Evolutionary conservation across 495 filamentous ascomycete genomes (phyloP).

Genomic region (Sporormia fimetaria): DNA sequence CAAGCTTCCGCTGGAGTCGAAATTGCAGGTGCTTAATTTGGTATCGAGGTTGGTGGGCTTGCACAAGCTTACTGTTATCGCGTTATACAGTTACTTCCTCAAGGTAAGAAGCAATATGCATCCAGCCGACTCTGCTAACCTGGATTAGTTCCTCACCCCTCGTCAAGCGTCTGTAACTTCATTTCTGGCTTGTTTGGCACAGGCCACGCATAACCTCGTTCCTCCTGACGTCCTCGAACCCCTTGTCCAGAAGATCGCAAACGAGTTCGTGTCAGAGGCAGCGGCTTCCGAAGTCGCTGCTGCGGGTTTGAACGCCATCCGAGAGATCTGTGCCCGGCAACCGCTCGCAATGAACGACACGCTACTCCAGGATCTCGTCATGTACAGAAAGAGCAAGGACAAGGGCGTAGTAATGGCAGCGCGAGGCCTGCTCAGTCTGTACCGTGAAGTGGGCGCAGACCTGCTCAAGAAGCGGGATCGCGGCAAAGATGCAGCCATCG

Average conservation of each 20-base stretch:
- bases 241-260: conserved; percentile 87
- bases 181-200: conserved; percentile 84
- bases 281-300: conserved; percentile 82
- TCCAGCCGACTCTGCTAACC: too few species aligned
- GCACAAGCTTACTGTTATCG: conserved; percentile 77
- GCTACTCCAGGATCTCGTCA: conserved; percentile 86
- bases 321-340: conserved; percentile 84
- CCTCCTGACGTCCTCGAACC: conserved; percentile 91
- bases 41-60: conserved; percentile 83
- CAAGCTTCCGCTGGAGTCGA: conserved; percentile 82
- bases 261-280: conserved; percentile 95
- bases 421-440: conserved; percentile 78
- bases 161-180: conserved; percentile 88
- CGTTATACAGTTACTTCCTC: conserved; percentile 77
- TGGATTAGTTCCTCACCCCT: conserved; percentile 69
- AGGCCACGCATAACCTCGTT: conserved; percentile 80
- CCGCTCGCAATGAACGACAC: conserved; percentile 93
- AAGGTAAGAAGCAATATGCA: too few species aligned
- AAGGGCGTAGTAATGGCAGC: conserved; percentile 97
- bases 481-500: conserved; percentile 86
- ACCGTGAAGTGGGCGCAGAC: conserved; percentile 77
- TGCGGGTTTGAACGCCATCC: conserved; percentile 86
- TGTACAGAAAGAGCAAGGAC: conserved; percentile 95
- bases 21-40: conserved; percentile 75
- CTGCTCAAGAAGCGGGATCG: conserved; percentile 83